Conservation (phyloP, 192 early-diverging fungal species). For the Backusella parvicylindrica region DNA sequence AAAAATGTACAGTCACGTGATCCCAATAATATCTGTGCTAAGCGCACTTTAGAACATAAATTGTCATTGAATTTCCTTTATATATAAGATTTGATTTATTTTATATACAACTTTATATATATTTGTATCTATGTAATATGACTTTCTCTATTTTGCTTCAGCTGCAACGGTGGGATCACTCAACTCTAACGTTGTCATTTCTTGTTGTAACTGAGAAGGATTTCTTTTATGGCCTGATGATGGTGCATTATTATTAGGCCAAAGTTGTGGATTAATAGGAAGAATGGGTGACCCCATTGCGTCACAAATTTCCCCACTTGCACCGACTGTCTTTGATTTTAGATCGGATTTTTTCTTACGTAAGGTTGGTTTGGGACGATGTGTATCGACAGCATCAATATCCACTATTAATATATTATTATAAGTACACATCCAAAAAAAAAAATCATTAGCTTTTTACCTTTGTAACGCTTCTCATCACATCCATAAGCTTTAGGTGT, state of each 20-base stretch:
- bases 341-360: neutral
- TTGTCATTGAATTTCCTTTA: too few species aligned
- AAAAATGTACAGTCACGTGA: too few species aligned
- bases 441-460: slow-evolving; percentile 24
- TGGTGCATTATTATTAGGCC: neutral
- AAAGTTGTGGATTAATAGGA: slow-evolving; percentile 15
- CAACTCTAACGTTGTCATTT: neutral
- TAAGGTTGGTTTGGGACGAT: slow-evolving; percentile 67
- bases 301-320: slow-evolving; percentile 33
- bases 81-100: too few species aligned
- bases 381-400: slow-evolving; percentile 97
- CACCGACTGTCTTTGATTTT: slow-evolving; percentile 14
- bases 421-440: neutral
- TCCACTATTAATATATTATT: slow-evolving; percentile 61
- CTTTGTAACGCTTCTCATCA: slow-evolving; percentile 87
- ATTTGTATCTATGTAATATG: too few species aligned
- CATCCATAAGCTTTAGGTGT: slow-evolving; percentile 97
- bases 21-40: too few species aligned
- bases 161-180: neutral
- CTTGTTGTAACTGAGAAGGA: neutral
- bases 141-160: slow-evolving; percentile 1
- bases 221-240: neutral
- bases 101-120: too few species aligned
- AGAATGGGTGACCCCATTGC: slow-evolving; percentile 17
- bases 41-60: too few species aligned